Conservation (phyloP, 2,329 filamentous ascomycete genomes). For the Cladorrhinum sp. region DNA sequence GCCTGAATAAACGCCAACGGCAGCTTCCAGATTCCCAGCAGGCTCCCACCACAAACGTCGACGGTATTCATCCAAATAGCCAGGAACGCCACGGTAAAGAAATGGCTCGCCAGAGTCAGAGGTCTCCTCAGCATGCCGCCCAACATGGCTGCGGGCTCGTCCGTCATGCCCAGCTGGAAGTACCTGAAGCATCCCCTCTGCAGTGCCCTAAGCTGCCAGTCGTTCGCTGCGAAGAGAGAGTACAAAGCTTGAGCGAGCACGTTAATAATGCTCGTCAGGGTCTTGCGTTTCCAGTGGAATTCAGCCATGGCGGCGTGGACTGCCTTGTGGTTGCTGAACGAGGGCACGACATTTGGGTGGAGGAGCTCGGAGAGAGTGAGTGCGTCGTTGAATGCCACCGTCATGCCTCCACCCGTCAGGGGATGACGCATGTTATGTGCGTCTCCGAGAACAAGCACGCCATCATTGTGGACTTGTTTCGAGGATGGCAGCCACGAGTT, state of each 20-base stretch:
- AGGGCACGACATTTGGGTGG: slow-evolving; percentile 63
- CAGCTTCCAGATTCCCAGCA: slow-evolving; percentile 54
- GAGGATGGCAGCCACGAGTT: slow-evolving; percentile 88
- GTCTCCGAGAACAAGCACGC: slow-evolving; percentile 82
- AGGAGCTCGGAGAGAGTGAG: slow-evolving; percentile 74
- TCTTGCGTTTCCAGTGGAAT: slow-evolving; percentile 88
- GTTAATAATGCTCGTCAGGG: slow-evolving; percentile 83
- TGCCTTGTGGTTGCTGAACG: slow-evolving; percentile 63
- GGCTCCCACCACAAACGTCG: slow-evolving; percentile 41
- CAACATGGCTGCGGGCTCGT: slow-evolving; percentile 77
- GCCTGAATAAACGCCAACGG: slow-evolving; percentile 65
- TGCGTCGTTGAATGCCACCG: slow-evolving; percentile 91
- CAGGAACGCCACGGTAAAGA: slow-evolving; percentile 89
- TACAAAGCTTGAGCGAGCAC: slow-evolving; percentile 96
- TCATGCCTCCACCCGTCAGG: slow-evolving; percentile 96
- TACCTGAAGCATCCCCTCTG: slow-evolving; percentile 91
- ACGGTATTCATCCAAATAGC: slow-evolving; percentile 66
- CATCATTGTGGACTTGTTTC: slow-evolving; percentile 56
- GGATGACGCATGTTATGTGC: slow-evolving; percentile 99
- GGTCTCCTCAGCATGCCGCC: slow-evolving; percentile 78
- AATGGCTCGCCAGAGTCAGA: slow-evolving; percentile 79
- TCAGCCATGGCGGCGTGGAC: slow-evolving; percentile 66
- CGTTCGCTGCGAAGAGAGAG: slow-evolving; percentile 82
- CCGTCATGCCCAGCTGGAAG: slow-evolving; percentile 73
- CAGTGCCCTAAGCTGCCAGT: slow-evolving; percentile 71